Evolutionary conservation across 768 basidiomycete species (phyloP).

Genomic region (Phanerochaete carnosa): DNA sequence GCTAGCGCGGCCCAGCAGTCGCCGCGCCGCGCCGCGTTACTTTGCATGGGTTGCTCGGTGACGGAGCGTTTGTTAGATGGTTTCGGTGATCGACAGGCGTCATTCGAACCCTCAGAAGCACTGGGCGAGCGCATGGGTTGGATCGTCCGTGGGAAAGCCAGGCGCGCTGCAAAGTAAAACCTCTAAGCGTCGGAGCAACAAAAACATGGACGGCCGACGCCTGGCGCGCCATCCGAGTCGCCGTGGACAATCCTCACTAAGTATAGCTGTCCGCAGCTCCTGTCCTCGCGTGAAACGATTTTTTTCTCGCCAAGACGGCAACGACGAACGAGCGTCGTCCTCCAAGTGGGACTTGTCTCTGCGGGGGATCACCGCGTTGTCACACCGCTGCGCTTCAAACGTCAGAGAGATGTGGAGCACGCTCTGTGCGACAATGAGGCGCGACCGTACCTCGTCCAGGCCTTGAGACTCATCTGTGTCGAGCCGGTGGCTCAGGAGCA

Average conservation of each 20-base stretch:
- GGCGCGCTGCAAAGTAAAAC: background rate
- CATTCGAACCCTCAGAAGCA: background rate
- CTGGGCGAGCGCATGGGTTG: background rate
- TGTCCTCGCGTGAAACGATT: too few species aligned
- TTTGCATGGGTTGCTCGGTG: background rate
- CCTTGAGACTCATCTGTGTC: background rate
- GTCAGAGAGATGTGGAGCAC: background rate
- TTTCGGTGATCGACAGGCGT: background rate
- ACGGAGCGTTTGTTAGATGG: background rate
- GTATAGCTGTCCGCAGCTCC: too few species aligned
- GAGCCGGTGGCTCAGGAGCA: background rate
- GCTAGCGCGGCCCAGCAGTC: too few species aligned
- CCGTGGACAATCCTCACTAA: too few species aligned
- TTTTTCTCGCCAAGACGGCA: too few species aligned
- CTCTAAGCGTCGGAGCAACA: background rate
- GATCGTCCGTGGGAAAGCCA: background rate
- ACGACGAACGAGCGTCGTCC: too few species aligned
- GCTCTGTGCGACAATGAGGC: background rate
- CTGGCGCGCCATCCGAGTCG: background rate
- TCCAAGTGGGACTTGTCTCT: too few species aligned
- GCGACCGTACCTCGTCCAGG: background rate
- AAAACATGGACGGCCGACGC: too few species aligned
- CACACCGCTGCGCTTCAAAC: background rate
- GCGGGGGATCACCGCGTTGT: too few species aligned
- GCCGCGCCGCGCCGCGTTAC: too few species aligned